Evolutionary conservation across 371 early-diverging fungal genomes (phyloP).

Genomic region (Rhizopus delemar): DNA sequence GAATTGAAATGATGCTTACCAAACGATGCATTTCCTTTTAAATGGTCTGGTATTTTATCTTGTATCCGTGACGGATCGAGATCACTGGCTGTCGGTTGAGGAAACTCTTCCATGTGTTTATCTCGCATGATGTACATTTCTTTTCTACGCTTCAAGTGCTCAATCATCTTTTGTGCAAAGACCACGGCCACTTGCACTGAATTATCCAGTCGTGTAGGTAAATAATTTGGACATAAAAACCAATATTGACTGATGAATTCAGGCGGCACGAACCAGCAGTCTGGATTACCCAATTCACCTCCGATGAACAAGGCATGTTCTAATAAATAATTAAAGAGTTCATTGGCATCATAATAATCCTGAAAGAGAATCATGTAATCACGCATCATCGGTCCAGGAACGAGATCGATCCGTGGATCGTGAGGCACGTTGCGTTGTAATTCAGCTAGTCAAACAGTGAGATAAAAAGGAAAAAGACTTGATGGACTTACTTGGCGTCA

Average conservation of each 20-base stretch:
- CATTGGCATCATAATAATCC: constrained; percentile 48
- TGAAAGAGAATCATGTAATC: constrained; percentile 51
- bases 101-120: constrained; percentile 10
- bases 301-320: constrained; percentile 42
- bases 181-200: constrained; percentile 24
- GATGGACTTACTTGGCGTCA: constrained; percentile 21
- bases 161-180: constrained; percentile 19
- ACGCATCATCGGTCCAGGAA: constrained; percentile 49
- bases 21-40: not conserved
- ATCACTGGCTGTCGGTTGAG: constrained; percentile 4
- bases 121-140: constrained; percentile 29
- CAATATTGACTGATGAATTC: constrained; percentile 28
- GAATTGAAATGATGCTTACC: constrained; percentile 1
- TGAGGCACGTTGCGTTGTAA: constrained; percentile 45
- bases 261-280: constrained; percentile 38
- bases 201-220: constrained; percentile 26
- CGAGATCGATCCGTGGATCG: constrained; percentile 48
- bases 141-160: constrained; percentile 20
- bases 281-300: constrained; percentile 38
- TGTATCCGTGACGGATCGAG: not conserved
- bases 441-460: constrained; percentile 38
- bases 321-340: constrained; percentile 38
- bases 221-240: constrained; percentile 31
- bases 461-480: not conserved
- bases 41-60: not conserved